Conservation (phyloP, 2,329 filamentous ascomycete genomes). For the Botryosphaeria dothidea region DNA sequence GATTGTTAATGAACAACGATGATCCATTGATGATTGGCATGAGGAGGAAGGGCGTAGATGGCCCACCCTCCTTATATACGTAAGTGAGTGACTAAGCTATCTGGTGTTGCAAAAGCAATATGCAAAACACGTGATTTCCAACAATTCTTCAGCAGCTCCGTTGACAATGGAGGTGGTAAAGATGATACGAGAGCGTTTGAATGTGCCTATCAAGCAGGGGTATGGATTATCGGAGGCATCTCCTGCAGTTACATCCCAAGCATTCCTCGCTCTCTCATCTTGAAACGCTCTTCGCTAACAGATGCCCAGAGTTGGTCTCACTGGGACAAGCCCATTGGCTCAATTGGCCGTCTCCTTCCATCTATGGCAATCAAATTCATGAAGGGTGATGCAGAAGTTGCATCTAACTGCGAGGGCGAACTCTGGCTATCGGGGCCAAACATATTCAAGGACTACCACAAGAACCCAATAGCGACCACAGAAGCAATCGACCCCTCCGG, state of each 20-base stretch:
- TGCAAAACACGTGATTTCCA: too few species aligned
- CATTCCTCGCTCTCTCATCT: too few species aligned
- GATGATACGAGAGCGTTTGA: conserved; percentile 63
- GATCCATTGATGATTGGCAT: too few species aligned
- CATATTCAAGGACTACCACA: conserved; percentile 71
- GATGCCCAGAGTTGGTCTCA: conserved; percentile 64
- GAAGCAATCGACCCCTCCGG: conserved; percentile 80
- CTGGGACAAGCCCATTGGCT: conserved; percentile 71
- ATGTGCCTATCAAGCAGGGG: conserved; percentile 78
- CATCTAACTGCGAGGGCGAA: conserved; percentile 26
- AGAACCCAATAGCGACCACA: conserved; percentile 64
- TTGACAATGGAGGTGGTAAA: conserved; percentile 74
- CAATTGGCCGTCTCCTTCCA: conserved; percentile 68
- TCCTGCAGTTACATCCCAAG: too few species aligned
- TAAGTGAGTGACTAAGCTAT: too few species aligned
- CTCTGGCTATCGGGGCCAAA: conserved; percentile 71
- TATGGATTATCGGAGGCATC: conserved; percentile 82
- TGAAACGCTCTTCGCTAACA: too few species aligned
- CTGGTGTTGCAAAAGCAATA: too few species aligned
- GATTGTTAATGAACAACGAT: too few species aligned
- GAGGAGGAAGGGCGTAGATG: too few species aligned
- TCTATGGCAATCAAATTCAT: conserved; percentile 65
- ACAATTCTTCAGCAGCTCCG: conserved; percentile 79
- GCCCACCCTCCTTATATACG: too few species aligned
- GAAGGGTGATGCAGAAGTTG: conserved; percentile 42